Base-by-base conservation (phyloP, 257 asterid genomes). In the Salvia hispanica region DNA sequence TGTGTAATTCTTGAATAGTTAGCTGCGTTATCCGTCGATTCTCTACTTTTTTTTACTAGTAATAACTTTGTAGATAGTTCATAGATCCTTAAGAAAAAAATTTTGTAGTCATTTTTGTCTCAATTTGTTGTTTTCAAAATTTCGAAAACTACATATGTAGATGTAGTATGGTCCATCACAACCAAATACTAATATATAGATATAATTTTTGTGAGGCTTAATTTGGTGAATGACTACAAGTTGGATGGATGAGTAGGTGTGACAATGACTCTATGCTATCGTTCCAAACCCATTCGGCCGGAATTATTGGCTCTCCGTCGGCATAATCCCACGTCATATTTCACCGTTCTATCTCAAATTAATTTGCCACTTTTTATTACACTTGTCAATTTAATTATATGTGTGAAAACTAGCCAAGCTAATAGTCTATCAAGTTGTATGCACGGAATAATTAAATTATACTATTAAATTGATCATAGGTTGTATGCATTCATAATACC, bases 221-320 rank as follows among this genome's bases (percentile, higher is more conserved):
- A 45, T 43, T 42, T 42, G 8, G 2, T 69, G 59, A 58, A 58
- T 6, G 21, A 60, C 5, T 54, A 21, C 52, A 50, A 47, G 52
- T 40, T 48, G 40, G 1, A 18, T 18, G 21, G 21, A 18, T 18
- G 21, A 18, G 21, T 18, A 18, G 21, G 21, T 18, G 21, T 45
- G 75, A 66, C 53, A 39, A 60, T 52, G 54, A 64, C 63, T 64
- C 34, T 44, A 47, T 65, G 33, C 76, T 18, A 18, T 18, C 76
- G 66, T 70, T 73, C 76, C 82, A 69, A 69, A 57, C 76, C 73
- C 76, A 18, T 40, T 45, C 76, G 76, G 82, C 73, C 76, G 76
- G 74, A 65, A 73, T 73, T 73, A 64, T n/a, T n/a, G n/a, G n/a
- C n/a, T n/a, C n/a, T n/a, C n/a, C n/a, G 8, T 72, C 72, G 72